Evolutionary conservation across 139 green algal genomes (phyloP).

Genomic region (Chlorella sp.): DNA sequence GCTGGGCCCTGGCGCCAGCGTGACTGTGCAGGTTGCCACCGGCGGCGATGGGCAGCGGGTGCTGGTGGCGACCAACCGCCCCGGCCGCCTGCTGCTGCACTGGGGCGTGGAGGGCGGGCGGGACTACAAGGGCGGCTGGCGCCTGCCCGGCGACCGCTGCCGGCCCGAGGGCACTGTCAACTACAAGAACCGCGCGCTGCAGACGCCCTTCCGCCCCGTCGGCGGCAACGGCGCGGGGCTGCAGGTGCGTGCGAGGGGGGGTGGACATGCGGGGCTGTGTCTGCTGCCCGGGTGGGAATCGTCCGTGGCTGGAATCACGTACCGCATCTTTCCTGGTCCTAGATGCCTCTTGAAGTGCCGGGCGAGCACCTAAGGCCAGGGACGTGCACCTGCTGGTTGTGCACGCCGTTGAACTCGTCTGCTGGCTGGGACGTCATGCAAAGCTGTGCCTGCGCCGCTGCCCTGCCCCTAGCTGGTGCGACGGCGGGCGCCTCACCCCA

Average conservation of each 20-base stretch:
- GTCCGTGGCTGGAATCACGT: too few species aligned
- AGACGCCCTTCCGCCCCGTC: constrained; percentile 78
- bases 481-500: not conserved
- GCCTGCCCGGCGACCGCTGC: constrained; percentile 65
- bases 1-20: not conserved
- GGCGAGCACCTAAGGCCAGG: too few species aligned
- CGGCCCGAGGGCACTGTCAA: constrained; percentile 82
- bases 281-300: not conserved
- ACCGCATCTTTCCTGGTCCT: too few species aligned
- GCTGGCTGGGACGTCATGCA: too few species aligned
- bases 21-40: not conserved
- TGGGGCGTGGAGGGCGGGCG: constrained; percentile 91
- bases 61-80: constrained; percentile 49
- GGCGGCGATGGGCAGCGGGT: constrained; percentile 43
- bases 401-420: too few species aligned
- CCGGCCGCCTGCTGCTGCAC: constrained; percentile 82
- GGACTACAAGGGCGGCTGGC: constrained; percentile 88
- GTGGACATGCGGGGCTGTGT: not conserved
- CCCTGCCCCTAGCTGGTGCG: not conserved
- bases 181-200: constrained; percentile 96
- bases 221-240: constrained; percentile 11
- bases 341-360: too few species aligned
- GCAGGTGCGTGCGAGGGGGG: not conserved
- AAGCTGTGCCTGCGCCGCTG: not conserved
- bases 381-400: too few species aligned